These are phyloP conservation scores for Pseudozyma sp. DNA, from an alignment of 1,284 basidiomycete genomes.

Conservation along the genomic window DNA sequence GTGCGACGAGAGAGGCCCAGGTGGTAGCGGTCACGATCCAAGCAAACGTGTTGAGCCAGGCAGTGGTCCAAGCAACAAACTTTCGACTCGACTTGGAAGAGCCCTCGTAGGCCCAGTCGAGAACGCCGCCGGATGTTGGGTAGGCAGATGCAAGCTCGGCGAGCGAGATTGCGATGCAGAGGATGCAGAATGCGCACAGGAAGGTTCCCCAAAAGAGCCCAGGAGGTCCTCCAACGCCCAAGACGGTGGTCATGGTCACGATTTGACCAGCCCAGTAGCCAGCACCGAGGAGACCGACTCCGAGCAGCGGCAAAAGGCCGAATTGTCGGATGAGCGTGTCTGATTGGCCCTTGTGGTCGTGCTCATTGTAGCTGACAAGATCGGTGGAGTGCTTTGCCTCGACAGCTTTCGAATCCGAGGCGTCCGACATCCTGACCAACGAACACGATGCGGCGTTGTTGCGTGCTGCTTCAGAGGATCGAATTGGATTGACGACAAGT, in stretches of 20 bases:
- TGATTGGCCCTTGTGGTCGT: conserved; percentile 10
- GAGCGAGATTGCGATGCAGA: conserved; percentile 36
- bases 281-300: conserved; percentile 33
- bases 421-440: conserved; percentile 20
- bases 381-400: conserved; percentile 18
- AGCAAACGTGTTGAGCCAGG: conserved; percentile 39
- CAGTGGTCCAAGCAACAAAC: conserved; percentile 38
- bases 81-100: conserved; percentile 33
- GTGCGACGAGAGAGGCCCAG: conserved; percentile 31
- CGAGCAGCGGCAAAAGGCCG: conserved; percentile 32
- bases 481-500: too few relatives aligned
- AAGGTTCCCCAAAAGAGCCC: conserved; percentile 36
- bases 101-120: conserved; percentile 35
- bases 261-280: conserved; percentile 40
- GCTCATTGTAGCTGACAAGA: conserved; percentile 16
- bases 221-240: conserved; percentile 31
- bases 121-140: conserved; percentile 26
- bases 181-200: conserved; percentile 29
- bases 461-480: too few relatives aligned
- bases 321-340: conserved; percentile 32
- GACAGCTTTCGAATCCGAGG: conserved; percentile 8
- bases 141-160: conserved; percentile 38
- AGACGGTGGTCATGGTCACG: conserved; percentile 35
- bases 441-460: background rate
- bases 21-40: conserved; percentile 39